Conservation (phyloP, 2,329 filamentous ascomycete genomes). For the Microdochium trichocladiopsis region DNA sequence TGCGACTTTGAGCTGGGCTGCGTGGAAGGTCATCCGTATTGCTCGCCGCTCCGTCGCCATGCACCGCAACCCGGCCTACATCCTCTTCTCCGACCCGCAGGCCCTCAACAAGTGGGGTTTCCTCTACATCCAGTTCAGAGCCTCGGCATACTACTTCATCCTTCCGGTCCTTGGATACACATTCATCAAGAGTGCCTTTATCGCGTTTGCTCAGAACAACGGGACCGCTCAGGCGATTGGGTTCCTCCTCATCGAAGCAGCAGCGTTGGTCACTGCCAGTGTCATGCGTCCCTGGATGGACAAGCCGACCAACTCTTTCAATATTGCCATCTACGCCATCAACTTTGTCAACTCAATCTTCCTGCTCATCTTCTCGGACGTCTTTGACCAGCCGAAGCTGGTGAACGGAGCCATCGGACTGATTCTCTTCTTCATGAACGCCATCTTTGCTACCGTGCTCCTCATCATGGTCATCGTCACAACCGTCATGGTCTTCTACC, state of each 20-base stretch:
- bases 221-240: constrained; percentile 68
- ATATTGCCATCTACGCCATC: constrained; percentile 74
- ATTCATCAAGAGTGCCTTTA: constrained; percentile 73
- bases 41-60: constrained; percentile 74
- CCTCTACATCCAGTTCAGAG: constrained; percentile 83
- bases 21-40: constrained; percentile 74
- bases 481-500: constrained; percentile 58
- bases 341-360: constrained; percentile 82
- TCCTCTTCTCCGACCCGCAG: constrained; percentile 79
- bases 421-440: constrained; percentile 76
- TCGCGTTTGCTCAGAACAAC: constrained; percentile 64
- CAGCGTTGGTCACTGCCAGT: constrained; percentile 62
- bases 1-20: constrained; percentile 66
- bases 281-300: constrained; percentile 88
- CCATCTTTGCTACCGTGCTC: constrained; percentile 67
- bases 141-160: constrained; percentile 83
- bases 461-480: constrained; percentile 72
- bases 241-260: constrained; percentile 68
- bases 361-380: constrained; percentile 72
- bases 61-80: constrained; percentile 88
- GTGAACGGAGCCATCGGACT: constrained; percentile 80
- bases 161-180: constrained; percentile 67
- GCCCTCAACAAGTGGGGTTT: constrained; percentile 91
- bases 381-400: constrained; percentile 71
- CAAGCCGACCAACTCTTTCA: constrained; percentile 87